Base-by-base conservation (phyloP, 169 alveolate genomes). In the Plasmodium fragile region DNA sequence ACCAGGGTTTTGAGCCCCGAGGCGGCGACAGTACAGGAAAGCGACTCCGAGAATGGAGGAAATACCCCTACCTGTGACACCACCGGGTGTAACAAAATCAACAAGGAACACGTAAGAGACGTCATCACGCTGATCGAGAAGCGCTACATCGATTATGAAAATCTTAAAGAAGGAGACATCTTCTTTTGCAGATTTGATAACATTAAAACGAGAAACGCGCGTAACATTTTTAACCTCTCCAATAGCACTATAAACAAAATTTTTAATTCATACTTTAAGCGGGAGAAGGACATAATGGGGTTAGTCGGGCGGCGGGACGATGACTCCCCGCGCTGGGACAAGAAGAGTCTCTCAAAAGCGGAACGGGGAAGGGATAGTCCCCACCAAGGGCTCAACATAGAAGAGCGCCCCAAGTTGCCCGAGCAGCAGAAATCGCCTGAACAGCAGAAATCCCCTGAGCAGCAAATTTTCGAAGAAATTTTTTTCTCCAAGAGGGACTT, bases 91-190 rank as follows among this genome's bases (percentile, higher is more conserved):
- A 81, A 45, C 41, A 59, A 16, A 81, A 30, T 32, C 11, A 13
- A 39, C 18, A 28, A 39, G 30, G 53, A 53, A 3, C 52, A 87
- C 11, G 39, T 41, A 4, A 80, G 82, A 70, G 92, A 91, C 34
- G 59, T 91, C 39, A 36, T 91, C 34, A 91, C 94, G 30, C 72
- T 91, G 10, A 91, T 91, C 8, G 94, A 91, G 43, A 91, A 91
- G 41, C 84, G 94, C 7, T 81, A 81, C 18, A 91, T 91, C 18
- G 94, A 91, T 91, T 81, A 91, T 91, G 94, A 91, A 81, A 91
- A 91, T 34, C 41, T 91, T 4, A 91, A 91, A 71, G 78, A 69
- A 45, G 94, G 94, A 49, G 94, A 91, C 49, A 36, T 91, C 4
- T 91, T 91, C 34, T 91, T 91, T 59, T 81, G 92, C 71, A 41